Evolutionary conservation across 257 asterid genomes (phyloP).

Genomic region (Striga asiatica): DNA sequence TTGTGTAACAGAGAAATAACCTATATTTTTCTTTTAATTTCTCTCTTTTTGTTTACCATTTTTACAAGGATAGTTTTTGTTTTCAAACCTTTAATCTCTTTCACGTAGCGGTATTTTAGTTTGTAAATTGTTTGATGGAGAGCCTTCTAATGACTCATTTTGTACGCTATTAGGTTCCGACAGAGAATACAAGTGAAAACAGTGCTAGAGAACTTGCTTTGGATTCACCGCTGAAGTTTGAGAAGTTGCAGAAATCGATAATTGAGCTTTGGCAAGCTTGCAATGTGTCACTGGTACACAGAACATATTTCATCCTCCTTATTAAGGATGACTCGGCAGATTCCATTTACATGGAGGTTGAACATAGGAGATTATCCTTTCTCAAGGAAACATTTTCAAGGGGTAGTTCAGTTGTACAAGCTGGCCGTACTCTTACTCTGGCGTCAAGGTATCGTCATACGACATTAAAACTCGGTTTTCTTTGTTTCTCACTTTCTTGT

Average conservation of each 20-base stretch:
- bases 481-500: neutral
- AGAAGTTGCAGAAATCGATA: slow-evolving; percentile 42
- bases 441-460: slow-evolving; percentile 55
- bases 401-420: slow-evolving; percentile 39
- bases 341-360: slow-evolving; percentile 70
- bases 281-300: slow-evolving; percentile 50
- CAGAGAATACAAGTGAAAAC: slow-evolving; percentile 12
- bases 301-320: slow-evolving; percentile 63
- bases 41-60: too few species aligned
- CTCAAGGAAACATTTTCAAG: slow-evolving; percentile 45
- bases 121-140: neutral
- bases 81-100: neutral
- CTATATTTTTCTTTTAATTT: too few species aligned
- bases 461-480: too few species aligned
- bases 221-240: slow-evolving; percentile 41
- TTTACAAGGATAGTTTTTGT: neutral
- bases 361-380: slow-evolving; percentile 47
- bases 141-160: neutral
- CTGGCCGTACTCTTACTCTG: slow-evolving; percentile 35
- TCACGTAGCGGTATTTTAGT: neutral
- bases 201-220: slow-evolving; percentile 18
- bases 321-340: slow-evolving; percentile 48
- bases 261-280: slow-evolving; percentile 61
- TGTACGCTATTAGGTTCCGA: slow-evolving; percentile 19
- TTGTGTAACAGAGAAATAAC: too few species aligned